Base-by-base conservation (phyloP, 108 stramenopile species). In the Nitzschia sp. region DNA sequence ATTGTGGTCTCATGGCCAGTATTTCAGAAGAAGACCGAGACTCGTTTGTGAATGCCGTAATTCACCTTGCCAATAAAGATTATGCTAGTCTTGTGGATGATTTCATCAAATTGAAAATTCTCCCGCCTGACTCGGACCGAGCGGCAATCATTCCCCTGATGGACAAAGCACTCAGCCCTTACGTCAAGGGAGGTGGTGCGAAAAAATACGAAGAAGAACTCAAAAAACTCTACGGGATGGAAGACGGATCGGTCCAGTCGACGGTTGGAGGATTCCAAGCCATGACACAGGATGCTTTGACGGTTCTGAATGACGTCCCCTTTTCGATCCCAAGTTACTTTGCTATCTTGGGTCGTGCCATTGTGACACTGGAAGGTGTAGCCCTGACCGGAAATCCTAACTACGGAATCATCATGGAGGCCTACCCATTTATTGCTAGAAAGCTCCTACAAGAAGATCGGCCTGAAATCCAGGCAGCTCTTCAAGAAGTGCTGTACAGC, bases 101-200 rank as follows among this genome's bases (percentile, higher is more conserved):
- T 71, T 93, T 94, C 56, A 90, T 96, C 48, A 66, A 71, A 19
- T 75, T 96, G 15, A 86, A 87, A 28, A 89, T 96, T 68, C 71
- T 96, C 1, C 95, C 95, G 2, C 59, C 72, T 15, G 91, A 93
- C 62, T 81, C 82, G 32, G 85, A 92, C 44, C 75, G 92, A 46
- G 85, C 85, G 5, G 78, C 89, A 4, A 82, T 93, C 55, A 88
- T 93, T 52, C 92, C 92, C 0, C 55, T 94, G 4, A 96, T 96
- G 95, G 94, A 96, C 80, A 96, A 96, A 68, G 94, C 94, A 2
- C 64, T 96, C 45, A 86, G 83, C 28, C 94, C 94, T 0, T 96
- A 96, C 63, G 89, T 96, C 35, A 91, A 89, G 67, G 94, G 94
- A 26, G 94, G 94, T 13, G 94, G 94, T 25, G 92, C 94, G 19